Base-by-base conservation (phyloP, 2,329 filamentous ascomycete genomes). In the Fusarium solani-melongenae region DNA sequence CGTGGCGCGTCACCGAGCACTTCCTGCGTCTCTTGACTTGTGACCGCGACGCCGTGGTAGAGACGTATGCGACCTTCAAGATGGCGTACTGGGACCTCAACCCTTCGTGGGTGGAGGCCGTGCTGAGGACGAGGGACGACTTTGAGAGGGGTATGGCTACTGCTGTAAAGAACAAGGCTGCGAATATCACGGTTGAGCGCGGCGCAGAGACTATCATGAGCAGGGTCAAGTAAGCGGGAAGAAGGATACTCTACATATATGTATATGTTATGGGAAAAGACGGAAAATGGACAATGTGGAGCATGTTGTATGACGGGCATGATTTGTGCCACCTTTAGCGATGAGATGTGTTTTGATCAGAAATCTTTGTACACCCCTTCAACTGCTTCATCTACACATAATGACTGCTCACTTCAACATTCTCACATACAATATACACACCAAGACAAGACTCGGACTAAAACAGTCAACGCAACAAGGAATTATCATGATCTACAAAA, bases 201-300 rank as follows among this genome's bases (percentile, higher is more conserved):
- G 95, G 94, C 1, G 84, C 90, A 20, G 96, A 98, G 84, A 98
- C 96, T 4, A 94, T 99, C 71, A 98, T 99, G 96, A 92, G 93
- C 71, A 96, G 94, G 84, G 90, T 98, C 57, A 96, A 95, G 83
- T 97, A 79, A 58, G 6, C 38, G n/a, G 10, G 31, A 46, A 66
- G 20, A 15, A 51, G 63, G 56, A 64, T 58, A 64, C 60, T 46
- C 22, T 62, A 34, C 46, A 51, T 49, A 46, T 46, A 20, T 44
- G 41, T 22, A 15, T 29, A 27, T 49, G 44, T 29, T 46, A 70
- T 39, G 51, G 33, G 57, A 64, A 53, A 67, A 46, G 41, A 53
- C n/a, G 56, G 46, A 14, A 58, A 27, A 15, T 22, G 51, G 33
- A 14, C 31, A 44, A 44, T 53, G 36, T 39, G 27, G 56, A 61